Percentiles rank a stretch among this genome's conserved stretches.
phyloP scores from a whole-genome alignment of 2,329 filamentous ascomycete species.

The Alternaria infectoria region DNA sequence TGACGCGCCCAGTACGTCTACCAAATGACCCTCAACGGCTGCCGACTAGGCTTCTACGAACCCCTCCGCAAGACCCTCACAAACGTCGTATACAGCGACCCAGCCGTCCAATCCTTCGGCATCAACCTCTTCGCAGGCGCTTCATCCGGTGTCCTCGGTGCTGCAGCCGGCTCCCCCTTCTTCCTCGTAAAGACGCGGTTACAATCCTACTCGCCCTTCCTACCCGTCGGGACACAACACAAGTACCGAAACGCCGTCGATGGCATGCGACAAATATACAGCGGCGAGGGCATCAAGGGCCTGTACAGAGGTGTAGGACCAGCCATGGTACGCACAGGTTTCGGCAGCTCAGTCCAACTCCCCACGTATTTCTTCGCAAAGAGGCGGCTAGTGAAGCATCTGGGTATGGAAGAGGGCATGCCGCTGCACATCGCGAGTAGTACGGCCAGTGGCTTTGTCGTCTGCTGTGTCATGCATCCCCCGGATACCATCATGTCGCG shows the following conservation, averaged over 20 bases:
- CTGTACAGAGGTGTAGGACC: slow-evolving; percentile 90
- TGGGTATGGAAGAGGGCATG: slow-evolving; percentile 89
- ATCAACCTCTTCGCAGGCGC: slow-evolving; percentile 96
- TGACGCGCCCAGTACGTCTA: slow-evolving; percentile 74
- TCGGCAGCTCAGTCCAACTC: slow-evolving; percentile 93
- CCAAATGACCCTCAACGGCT: slow-evolving; percentile 95
- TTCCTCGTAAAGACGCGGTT: slow-evolving; percentile 97
- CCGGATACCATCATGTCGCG: slow-evolving; percentile 99
- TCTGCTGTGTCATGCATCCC: slow-evolving; percentile 97
- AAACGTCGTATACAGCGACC: slow-evolving; percentile 71
- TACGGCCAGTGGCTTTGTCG: slow-evolving; percentile 89
- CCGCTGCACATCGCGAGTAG: slow-evolving; percentile 88
- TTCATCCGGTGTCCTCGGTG: slow-evolving; percentile 85
- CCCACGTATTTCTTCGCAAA: slow-evolving; percentile 99
- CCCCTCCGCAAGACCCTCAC: slow-evolving; percentile 80
- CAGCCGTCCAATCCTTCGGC: slow-evolving; percentile 78
- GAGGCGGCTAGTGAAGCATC: slow-evolving; percentile 77
- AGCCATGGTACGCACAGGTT: slow-evolving; percentile 94
- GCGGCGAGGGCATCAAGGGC: slow-evolving; percentile 76
- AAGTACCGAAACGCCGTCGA: slow-evolving; percentile 85
- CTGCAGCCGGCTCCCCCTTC: slow-evolving; percentile 91
- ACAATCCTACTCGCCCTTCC: slow-evolving; percentile 90
- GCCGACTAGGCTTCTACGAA: slow-evolving; percentile 96
- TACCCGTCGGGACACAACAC: slow-evolving; percentile 97
- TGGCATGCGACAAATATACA: slow-evolving; percentile 80